Evolutionary conservation across 2,329 filamentous ascomycete genomes (phyloP), one percentile per base, ranked within the genome.

Genomic region (Mycogone perniciosa): DNA sequence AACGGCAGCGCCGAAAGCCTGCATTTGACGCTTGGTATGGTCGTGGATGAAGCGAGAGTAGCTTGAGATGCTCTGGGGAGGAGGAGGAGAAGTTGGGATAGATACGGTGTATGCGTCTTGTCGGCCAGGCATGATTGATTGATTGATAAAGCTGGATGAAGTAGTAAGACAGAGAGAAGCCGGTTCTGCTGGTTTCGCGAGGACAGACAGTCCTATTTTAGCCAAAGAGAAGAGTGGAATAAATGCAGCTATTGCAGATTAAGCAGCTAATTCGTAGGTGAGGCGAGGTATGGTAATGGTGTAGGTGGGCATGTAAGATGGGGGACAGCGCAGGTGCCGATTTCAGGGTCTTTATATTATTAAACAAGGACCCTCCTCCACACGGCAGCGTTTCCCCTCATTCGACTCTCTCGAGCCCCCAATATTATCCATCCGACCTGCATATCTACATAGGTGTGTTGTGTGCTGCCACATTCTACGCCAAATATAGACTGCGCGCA

Each of bases 11-110:
- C 76, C 71, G 8, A 73, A 71, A 4, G 73, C 71, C 54, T 85
- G 80, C 79, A 86, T 83, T 63, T 84, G 82, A 50, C 75, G 72
- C 71, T 81, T 82, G 54, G 82, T 85, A 68, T 85, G 80, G 49
- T 77, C 73, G 61, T 81, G 79, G 77, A 86, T 85, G 51, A 73
- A 78, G 53, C 75, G 75, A 10, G 81, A 70, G 59, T 86, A 86
- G 46, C 65, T 77, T 5, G 75, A 76, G 56, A 79, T 73, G 56
- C 75, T 76, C 42, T 72, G 71, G 8, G 68, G 70, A 46, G 70
- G 67, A 58, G 68, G 63, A 27, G 67, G 64, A 48, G 68, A 71
- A 53, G 59, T 55, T 52, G 69, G 67, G 46, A 71, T 65, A 56
- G 62, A 60, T 38, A 66, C 60, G 49, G 66, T 60, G 51, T 65